Evolutionary conservation across 2,329 filamentous ascomycete species (phyloP), one percentile per base, ranked within the genome.

Genomic region (Scedosporium boydii): DNA sequence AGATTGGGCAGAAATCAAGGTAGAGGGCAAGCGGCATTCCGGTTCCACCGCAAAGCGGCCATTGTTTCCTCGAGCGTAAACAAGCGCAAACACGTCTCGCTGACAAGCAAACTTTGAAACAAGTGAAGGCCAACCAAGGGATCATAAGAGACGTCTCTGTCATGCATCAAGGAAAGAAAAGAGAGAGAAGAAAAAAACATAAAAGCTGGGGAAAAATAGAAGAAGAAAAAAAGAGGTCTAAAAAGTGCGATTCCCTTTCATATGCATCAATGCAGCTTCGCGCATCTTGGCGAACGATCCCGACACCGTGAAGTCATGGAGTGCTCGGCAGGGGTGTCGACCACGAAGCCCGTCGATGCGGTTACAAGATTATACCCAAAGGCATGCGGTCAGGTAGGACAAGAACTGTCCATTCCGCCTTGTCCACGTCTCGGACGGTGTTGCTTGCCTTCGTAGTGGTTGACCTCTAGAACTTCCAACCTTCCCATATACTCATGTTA

Each of bases 111-210:
- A 26, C 6, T 55, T 55, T 38, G 18, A 55, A 55, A 23, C 12
- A 55, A 27, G 23, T 23, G 18, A 55, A 23, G 18, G 23, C 51
- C 51, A 48, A 18, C 44, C 18, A 55, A 16, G 18, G 23, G 23
- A 55, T 55, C 51, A 55, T 55, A 48, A 48, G 77, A 76, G 76
- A 75, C 76, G 75, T 78, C 74, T 77, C 73, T 74, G 74, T 77
- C 76, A 79, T 81, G 78, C 78, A 79, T 72, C 73, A 73, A 42
- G 41, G 41, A 41, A 21, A 23, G 42, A 56, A 56, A 46, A 10
- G 34, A 34, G 1, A 34, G 4, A 29, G 6, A 53, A 27, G 10
- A 55, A 55, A 27, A 18, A 14, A 23, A 23, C 44, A 48, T 48
- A 48, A 55, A 55, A 55, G 18, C 51, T 55, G 51, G 51, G 51